Base-by-base conservation (phyloP, 805 yeast species). In the Deakozyma indianensis region DNA sequence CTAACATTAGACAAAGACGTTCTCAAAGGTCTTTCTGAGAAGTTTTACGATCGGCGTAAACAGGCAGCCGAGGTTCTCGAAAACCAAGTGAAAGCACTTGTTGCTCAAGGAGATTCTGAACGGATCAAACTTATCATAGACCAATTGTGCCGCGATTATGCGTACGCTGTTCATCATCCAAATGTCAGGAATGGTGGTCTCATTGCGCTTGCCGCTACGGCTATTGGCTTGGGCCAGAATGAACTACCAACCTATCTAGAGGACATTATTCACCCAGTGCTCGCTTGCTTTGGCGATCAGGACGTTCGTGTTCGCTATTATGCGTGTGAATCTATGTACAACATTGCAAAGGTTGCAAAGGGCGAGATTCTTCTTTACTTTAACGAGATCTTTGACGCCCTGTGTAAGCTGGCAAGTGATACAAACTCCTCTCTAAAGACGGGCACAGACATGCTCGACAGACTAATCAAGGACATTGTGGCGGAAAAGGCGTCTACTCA, bases 261-360 rank as follows among this genome's bases (percentile, higher is more conserved):
- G 48, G 83, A 78, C 45, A 87, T 92, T 47, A 77, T 92, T 50
- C 92, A 85, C 50, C 96, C 98, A 0, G 95, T 92, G 14, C 68
- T 92, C 54, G 90, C 96, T 0, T 90, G 96, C 48, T 92, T 92
- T 61, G 90, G 94, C 43, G 98, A 92, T 57, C 95, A 92, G 49
- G 96, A 92, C 60, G 90, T 95, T n/a, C 76, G 94, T 53, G 98
- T 92, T 5, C 71, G 98, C 45, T 92, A 92, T 57, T 92, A 87
- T 61, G 96, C 98, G 0, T 92, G 97, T 65, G 98, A 92, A 58
- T 82, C 94, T 42, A 69, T 92, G 49, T 92, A 92, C 63, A 92
- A 92, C 63, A 88, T 92, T 41, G 95, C 97, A 42, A 92, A 92
- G 58, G 94, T 92, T 20, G 95, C 97, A 2, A 78, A 94, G 53